These are phyloP conservation scores for Aspergillus luchuensis DNA, from an alignment of 2,329 filamentous ascomycete species.

Conservation along the genomic window DNA sequence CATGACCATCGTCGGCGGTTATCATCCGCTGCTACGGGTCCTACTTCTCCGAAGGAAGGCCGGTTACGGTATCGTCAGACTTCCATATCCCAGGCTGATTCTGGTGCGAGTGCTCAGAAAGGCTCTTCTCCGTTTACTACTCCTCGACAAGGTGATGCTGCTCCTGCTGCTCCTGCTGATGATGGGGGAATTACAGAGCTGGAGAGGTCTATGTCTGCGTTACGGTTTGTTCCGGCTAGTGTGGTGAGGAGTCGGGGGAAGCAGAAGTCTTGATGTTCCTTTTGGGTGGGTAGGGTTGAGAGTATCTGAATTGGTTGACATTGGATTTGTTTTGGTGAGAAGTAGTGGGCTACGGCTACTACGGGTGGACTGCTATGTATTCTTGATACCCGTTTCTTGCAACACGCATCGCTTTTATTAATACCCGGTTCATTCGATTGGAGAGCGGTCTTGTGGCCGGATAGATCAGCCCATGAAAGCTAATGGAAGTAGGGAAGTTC, in stretches of 20 bases:
- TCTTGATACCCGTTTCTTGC: too few relatives aligned
- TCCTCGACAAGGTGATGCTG: background rate
- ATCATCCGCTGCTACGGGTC: constrained; percentile 32
- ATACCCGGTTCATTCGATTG: too few relatives aligned
- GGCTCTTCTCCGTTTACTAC: background rate
- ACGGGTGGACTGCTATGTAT: too few relatives aligned
- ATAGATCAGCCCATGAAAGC: background rate
- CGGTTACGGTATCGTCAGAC: constrained; percentile 36
- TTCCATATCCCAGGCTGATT: constrained; percentile 27
- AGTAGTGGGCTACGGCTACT: background rate
- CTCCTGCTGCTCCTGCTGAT: background rate
- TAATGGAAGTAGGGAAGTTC: background rate
- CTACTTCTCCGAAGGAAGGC: constrained; percentile 36
- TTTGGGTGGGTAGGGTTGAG: background rate
- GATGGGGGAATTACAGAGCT: constrained; percentile 42
- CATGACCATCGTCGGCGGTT: constrained; percentile 38
- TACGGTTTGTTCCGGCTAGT: constrained; percentile 48
- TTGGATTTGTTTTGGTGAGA: background rate
- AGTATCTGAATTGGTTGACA: background rate
- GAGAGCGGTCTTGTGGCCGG: background rate
- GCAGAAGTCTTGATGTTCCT: constrained; percentile 12
- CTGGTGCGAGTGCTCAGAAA: constrained; percentile 3
- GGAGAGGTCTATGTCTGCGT: constrained; percentile 47
- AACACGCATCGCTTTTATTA: too few relatives aligned
- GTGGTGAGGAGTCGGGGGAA: constrained; percentile 34